Conservation (phyloP, 441 rosid species). For the Arabidopsis lyrata region DNA sequence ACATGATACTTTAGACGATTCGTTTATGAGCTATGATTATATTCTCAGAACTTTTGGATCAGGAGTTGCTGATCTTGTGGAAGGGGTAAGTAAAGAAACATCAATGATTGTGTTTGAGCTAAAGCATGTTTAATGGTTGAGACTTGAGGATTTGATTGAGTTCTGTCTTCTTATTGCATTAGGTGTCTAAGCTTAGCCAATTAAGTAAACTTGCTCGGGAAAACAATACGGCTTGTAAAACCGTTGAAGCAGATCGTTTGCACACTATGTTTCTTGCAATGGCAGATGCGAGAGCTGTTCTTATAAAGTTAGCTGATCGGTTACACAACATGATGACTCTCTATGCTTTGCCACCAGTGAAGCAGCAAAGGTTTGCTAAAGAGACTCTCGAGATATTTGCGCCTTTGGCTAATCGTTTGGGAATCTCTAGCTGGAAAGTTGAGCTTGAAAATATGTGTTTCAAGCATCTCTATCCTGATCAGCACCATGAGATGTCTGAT, state of each 20-base stretch:
- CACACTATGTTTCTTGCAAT: conserved; percentile 97
- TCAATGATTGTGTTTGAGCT: background rate
- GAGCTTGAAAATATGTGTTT: conserved; percentile 90
- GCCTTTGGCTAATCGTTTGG: conserved; percentile 85
- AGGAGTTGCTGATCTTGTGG: conserved; percentile 88
- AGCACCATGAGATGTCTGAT: conserved; percentile 70
- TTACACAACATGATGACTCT: conserved; percentile 94
- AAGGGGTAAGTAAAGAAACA: conserved; percentile 69
- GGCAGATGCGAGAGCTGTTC: conserved; percentile 97
- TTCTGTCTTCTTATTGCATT: conserved; percentile 25
- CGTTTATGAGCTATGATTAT: conserved; percentile 75
- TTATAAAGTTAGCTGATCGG: conserved; percentile 92
- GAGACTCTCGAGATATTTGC: conserved; percentile 93
- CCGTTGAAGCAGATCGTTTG: conserved; percentile 86
- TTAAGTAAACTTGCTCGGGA: conserved; percentile 95
- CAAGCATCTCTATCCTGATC: conserved; percentile 86
- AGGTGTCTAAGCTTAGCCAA: conserved; percentile 97
- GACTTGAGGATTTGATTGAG: background rate
- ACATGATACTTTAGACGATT: conserved; percentile 90
- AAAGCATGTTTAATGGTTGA: background rate
- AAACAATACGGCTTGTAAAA: conserved; percentile 80
- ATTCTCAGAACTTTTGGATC: conserved; percentile 72
- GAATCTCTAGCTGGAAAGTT: conserved; percentile 88
- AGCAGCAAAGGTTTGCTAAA: conserved; percentile 89
- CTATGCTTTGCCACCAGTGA: conserved; percentile 70